Percentiles rank a stretch among this genome's conserved stretches.
Conservation (phyloP, 2,329 filamentous ascomycete species). For the Ophiostoma triangulosporum region DNA sequence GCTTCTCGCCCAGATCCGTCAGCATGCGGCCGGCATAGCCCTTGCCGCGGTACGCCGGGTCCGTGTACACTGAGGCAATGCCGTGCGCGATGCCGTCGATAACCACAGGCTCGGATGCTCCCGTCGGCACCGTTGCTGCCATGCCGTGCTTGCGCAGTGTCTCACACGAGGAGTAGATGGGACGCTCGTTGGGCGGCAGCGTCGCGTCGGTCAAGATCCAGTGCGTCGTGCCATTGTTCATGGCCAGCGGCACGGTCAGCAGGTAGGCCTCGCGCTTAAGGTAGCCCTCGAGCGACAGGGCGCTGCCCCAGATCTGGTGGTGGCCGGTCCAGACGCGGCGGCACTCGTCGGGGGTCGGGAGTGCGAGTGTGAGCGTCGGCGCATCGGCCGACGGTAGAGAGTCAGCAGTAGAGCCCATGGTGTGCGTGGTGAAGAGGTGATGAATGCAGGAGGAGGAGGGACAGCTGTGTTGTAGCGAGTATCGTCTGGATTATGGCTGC, state of each 20-base stretch:
- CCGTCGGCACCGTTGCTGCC: conserved; percentile 15
- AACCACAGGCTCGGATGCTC: neutral
- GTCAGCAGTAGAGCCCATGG: conserved; percentile 19
- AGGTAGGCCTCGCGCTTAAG: conserved; percentile 46
- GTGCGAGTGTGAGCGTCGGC: conserved; percentile 33
- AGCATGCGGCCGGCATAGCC: conserved; percentile 73
- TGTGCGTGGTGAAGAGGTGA: neutral
- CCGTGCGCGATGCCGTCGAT: conserved; percentile 53
- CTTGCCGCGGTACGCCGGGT: conserved; percentile 49
- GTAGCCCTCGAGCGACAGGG: conserved; percentile 41
- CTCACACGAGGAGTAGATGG: conserved; percentile 51
- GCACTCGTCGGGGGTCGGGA: conserved; percentile 44
- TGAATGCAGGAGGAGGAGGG: neutral
- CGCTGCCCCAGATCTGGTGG: conserved; percentile 43
- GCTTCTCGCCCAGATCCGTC: conserved; percentile 40
- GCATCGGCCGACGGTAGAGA: conserved; percentile 23
- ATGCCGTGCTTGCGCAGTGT: conserved; percentile 44
- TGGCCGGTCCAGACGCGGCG: conserved; percentile 40
- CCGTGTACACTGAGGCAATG: conserved; percentile 68
- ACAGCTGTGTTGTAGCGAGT: neutral
- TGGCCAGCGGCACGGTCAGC: conserved; percentile 41
- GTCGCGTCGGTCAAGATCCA: conserved; percentile 48
- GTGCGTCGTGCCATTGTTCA: conserved; percentile 42
- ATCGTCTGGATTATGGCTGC: too few species aligned
- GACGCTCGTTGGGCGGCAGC: conserved; percentile 28